A percentile compares a stretch with the other conserved stretches of the same genome.
Conservation (phyloP, 805 yeast species). For the Kazachstania psychrophila region DNA sequence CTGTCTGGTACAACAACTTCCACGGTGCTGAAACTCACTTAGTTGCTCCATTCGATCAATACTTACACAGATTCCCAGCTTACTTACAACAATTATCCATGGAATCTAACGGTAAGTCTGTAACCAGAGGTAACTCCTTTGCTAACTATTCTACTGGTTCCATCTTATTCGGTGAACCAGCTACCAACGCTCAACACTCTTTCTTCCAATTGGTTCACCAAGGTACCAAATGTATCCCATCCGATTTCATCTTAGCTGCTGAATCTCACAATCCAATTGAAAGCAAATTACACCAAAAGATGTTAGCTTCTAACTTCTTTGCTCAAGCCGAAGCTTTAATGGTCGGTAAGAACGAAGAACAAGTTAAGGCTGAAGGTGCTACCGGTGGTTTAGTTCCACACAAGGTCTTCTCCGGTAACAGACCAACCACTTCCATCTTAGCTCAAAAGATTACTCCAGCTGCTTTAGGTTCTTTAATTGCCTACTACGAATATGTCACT, state of each 20-base stretch:
- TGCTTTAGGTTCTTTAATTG: slow-evolving; percentile 89
- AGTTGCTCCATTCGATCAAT: slow-evolving; percentile 98
- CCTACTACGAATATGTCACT: slow-evolving; percentile 94
- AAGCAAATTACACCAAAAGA: slow-evolving; percentile 85
- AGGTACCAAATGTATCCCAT: slow-evolving; percentile 94
- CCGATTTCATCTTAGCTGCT: slow-evolving; percentile 95
- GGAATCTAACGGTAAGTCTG: slow-evolving; percentile 99
- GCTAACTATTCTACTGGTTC: slow-evolving; percentile 95
- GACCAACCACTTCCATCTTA: slow-evolving; percentile 96
- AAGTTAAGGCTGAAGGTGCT: slow-evolving; percentile 84
- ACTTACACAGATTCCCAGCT: slow-evolving; percentile 98
- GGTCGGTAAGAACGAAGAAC: slow-evolving; percentile 84
- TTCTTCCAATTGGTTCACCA: slow-evolving; percentile 99
- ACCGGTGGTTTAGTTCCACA: slow-evolving; percentile 83
- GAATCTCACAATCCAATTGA: slow-evolving; percentile 97
- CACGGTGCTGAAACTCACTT: slow-evolving; percentile 96
- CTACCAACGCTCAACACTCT: slow-evolving; percentile 97
- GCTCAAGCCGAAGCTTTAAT: slow-evolving; percentile 97
- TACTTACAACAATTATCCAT: slow-evolving; percentile 96
- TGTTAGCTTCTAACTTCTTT: slow-evolving; percentile 98
- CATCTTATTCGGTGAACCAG: slow-evolving; percentile 95
- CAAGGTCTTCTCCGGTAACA: slow-evolving; percentile 94
- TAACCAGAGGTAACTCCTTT: slow-evolving; percentile 83
- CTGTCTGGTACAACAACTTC: slow-evolving; percentile 98
- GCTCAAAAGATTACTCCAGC: slow-evolving; percentile 97